Evolutionary conservation across 1,139 yeast genomes (phyloP).

Genomic region (Groenewaldozyma auringiensis): DNA sequence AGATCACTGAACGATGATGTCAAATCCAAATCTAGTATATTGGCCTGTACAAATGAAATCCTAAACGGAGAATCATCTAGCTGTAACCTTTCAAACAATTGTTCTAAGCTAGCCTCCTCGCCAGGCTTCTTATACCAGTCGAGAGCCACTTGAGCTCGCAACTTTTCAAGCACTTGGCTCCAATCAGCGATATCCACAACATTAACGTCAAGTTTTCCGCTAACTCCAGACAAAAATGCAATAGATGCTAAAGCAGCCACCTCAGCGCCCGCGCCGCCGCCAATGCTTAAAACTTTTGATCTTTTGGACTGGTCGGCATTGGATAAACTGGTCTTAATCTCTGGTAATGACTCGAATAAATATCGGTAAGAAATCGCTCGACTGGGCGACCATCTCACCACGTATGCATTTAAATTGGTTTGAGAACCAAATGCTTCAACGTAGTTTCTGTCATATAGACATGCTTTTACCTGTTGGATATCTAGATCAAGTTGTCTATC

Average conservation of each 20-base stretch:
- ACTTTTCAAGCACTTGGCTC: constrained; percentile 44
- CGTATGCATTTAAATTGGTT: constrained; percentile 66
- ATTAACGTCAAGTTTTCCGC: constrained; percentile 32
- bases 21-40: constrained; percentile 15
- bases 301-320: constrained; percentile 7
- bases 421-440: constrained; percentile 57
- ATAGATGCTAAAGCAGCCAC: constrained; percentile 61
- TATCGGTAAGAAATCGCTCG: constrained; percentile 68
- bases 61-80: constrained; percentile 25
- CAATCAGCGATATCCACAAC: constrained; percentile 77
- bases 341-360: constrained; percentile 39
- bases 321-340: constrained; percentile 4
- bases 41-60: constrained; percentile 38
- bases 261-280: constrained; percentile 91
- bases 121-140: constrained; percentile 18
- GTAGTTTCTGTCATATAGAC: constrained; percentile 63
- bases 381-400: constrained; percentile 80
- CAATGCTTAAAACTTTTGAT: constrained; percentile 34
- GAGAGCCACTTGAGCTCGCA: constrained; percentile 36
- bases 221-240: constrained; percentile 19
- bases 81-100: constrained; percentile 11
- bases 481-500: constrained; percentile 15
- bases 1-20: constrained; percentile 21
- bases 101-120: constrained; percentile 16
- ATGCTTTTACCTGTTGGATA: constrained; percentile 64